Base-by-base conservation (phyloP, 768 basidiomycete genomes). In the Suillus subalutaceus region DNA sequence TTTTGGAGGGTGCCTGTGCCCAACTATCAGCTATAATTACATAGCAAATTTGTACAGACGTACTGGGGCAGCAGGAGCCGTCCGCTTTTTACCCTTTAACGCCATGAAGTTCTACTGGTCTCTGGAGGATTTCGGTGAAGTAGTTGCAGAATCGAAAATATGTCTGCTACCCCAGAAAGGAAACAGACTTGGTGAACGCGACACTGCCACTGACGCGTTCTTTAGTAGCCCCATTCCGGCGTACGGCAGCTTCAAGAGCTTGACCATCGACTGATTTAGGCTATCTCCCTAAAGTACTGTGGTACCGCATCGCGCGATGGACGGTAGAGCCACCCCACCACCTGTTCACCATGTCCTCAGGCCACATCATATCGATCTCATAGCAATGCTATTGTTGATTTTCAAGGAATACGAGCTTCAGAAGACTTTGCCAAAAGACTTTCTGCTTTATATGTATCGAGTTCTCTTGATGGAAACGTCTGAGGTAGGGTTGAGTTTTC, bases 321-420 rank as follows among this genome's bases (percentile, higher is more conserved):
- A 77, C n/a, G 66, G 74, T 67, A 67, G 58, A 62, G 72, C 69
- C 41, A 80, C 82, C 26, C 86, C 86, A 63, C 87, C 89, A 9
- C 88, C 89, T 1, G 83, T 85, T 8, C 85, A 87, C 62, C 89
- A 92, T 76, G 81, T 87, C 64, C 82, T 94, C 37, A 83, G 88
- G 63, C 91, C 93, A 1, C 93, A 94, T 71, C 93, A 95, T 73
- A 80, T 94, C 61, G 84, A 84, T 59, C 79, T 94, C 18, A 80
- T 94, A 40, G 84, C 85, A 41, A 79, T 92, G 32, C 79, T 93
- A 43, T 79, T 88, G 66, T 78, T 90, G 15, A 78, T 85, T 5
- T 91, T 88, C 75, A 89, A 86, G 72, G 88, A 90, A 68, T 81
- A 82, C 65, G 81, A 82, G 32, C 59, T 60, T 32, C 77, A 83